A percentile compares a stretch with the other conserved stretches of the same genome.
Conservation (phyloP, 192 early-diverging fungal genomes). For the Chytriomyces confervae region DNA sequence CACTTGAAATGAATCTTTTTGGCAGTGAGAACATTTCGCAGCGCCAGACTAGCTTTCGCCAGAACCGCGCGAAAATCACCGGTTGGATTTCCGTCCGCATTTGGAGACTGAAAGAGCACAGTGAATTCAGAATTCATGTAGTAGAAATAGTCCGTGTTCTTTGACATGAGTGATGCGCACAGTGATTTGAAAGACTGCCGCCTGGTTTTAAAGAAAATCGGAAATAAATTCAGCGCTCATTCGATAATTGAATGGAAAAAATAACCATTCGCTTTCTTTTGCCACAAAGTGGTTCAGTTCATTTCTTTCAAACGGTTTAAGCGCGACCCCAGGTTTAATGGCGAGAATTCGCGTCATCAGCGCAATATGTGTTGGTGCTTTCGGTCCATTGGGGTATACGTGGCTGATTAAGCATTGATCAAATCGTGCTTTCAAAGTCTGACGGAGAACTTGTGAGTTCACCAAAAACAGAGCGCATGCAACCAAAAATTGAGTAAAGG, state of each 20-base stretch:
- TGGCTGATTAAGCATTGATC: slow-evolving; percentile 1
- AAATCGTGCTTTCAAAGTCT: slow-evolving; percentile 19
- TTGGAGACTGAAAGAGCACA: slow-evolving; percentile 12
- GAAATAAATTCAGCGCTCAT: neutral
- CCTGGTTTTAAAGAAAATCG: slow-evolving; percentile 9
- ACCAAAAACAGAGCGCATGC: neutral
- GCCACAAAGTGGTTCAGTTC: slow-evolving; percentile 12
- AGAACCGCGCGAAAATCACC: slow-evolving; percentile 4
- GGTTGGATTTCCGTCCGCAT: neutral
- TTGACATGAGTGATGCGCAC: slow-evolving; percentile 1
- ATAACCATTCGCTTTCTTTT: slow-evolving; percentile 25
- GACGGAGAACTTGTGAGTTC: neutral
- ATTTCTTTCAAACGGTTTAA: slow-evolving; percentile 27
- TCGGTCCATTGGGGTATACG: slow-evolving; percentile 23
- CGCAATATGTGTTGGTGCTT: slow-evolving; percentile 29
- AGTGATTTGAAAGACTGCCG: slow-evolving; percentile 30
- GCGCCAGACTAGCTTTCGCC: slow-evolving; percentile 5
- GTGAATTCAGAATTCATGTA: slow-evolving; percentile 33
- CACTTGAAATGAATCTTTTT: slow-evolving; percentile 1
- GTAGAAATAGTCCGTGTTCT: slow-evolving; percentile 17
- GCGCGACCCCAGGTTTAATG: slow-evolving; percentile 13
- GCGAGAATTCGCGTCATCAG: slow-evolving; percentile 32
- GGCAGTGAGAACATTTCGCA: neutral
- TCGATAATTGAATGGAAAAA: neutral
- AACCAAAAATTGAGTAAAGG: neutral